Evolutionary conservation across 768 basidiomycete species (phyloP), one percentile per base, ranked within the genome.

Genomic region (Hemileccinum rubropunctum): DNA sequence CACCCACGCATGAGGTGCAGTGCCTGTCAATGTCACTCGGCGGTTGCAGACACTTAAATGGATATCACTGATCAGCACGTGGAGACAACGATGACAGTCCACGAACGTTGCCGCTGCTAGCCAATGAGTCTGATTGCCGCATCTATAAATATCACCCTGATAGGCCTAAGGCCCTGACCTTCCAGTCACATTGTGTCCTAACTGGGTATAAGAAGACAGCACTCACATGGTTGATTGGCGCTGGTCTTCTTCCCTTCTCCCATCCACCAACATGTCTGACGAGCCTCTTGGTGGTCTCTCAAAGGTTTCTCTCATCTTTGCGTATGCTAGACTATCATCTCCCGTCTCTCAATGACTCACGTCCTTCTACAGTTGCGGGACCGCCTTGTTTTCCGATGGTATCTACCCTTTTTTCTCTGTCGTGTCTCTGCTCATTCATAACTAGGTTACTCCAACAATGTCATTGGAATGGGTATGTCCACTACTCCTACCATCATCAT

Each of bases 361-460:
- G 2, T 27, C 14, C 36, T 36, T 44, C 45, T 45, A 45, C 54
- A 90, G 88, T 14, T 91, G 90, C 64, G 90, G 90, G 62, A 93
- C 91, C 3, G 90, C 91, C 37, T 73, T 92, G 39, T 91, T 93
- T 71, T 91, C 89, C 23, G 90, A 93, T 66, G 90, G 89, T 86
- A 68, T 23, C 57, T 33, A 11, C 14, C 15, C 15, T 34, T 34
- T 7, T 8, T 48, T 12, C 1, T 32, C n/a, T 9, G 17, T 52
- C 27, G 14, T 18, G 23, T 47, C 33, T 62, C 8, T 30, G 11
- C 14, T 23, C 21, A 37, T 48, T 43, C 20, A 37, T 40, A 43
- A 44, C 44, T 50, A 90, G 88, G 88, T 26, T 92, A 91, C 64
- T 84, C 88, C 20, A 91, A 91, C 65, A 82, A 80, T 63, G 74